Conservation (phyloP, 768 basidiomycete species). For the Kwoniella europaea region DNA sequence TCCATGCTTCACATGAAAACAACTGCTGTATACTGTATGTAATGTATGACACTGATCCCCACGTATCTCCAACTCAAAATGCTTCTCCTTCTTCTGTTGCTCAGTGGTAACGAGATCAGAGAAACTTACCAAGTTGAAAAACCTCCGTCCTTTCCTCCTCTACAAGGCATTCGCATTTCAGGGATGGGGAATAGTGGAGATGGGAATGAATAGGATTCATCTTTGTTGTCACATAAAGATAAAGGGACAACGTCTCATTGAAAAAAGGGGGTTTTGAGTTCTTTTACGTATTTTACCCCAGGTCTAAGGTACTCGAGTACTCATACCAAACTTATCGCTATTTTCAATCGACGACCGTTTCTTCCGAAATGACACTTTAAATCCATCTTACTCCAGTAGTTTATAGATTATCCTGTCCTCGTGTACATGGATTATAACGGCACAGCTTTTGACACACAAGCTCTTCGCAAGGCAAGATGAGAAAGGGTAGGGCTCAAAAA, state of each 20-base stretch:
- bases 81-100: neutral
- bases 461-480: neutral
- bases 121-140: slow-evolving; percentile 3
- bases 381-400: neutral
- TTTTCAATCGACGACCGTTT: neutral
- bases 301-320: neutral
- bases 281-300: slow-evolving; percentile 7
- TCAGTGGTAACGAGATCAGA: neutral
- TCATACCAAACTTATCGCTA: slow-evolving; percentile 1
- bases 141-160: neutral
- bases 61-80: neutral
- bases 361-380: neutral
- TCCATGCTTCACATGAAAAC: too few relatives aligned
- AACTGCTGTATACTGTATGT: too few relatives aligned
- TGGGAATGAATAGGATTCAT: neutral
- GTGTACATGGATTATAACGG: neutral
- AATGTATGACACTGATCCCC: neutral
- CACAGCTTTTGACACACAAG: neutral
- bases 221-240: neutral
- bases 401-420: neutral
- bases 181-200: neutral
- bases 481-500: neutral
- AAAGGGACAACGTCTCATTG: neutral
- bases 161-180: neutral
- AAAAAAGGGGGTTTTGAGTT: neutral